Evolutionary conservation across 2,329 filamentous ascomycete species (phyloP).

Genomic region (Alternaria ventricosa): DNA sequence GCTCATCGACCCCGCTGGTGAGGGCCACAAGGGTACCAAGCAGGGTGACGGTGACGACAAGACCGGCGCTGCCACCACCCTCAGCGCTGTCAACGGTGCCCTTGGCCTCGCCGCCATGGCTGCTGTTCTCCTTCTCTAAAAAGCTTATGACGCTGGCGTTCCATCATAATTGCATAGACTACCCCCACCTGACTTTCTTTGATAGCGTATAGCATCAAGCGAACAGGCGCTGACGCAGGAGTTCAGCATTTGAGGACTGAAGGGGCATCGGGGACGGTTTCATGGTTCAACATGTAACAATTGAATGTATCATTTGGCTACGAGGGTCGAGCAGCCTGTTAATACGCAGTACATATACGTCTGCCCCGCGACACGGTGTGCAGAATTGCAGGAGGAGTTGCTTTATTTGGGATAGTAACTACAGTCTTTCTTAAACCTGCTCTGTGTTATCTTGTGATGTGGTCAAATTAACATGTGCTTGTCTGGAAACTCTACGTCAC

Average conservation of each 20-base stretch:
- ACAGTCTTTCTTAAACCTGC: constrained; percentile 34
- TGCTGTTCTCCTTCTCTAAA: constrained; percentile 57
- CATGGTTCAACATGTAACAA: constrained; percentile 41
- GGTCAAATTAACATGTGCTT: background rate
- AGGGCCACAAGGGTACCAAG: constrained; percentile 44
- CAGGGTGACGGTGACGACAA: constrained; percentile 32
- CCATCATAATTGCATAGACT: constrained; percentile 49
- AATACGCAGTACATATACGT: constrained; percentile 41
- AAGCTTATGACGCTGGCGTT: constrained; percentile 46
- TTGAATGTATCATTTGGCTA: constrained; percentile 48
- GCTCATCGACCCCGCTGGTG: constrained; percentile 46
- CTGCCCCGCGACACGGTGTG: constrained; percentile 21
- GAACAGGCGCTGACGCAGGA: constrained; percentile 31
- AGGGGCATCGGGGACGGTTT: constrained; percentile 29
- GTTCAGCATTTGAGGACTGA: constrained; percentile 32
- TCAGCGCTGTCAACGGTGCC: constrained; percentile 51
- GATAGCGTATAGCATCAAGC: constrained; percentile 41
- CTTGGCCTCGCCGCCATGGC: constrained; percentile 56
- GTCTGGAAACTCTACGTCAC: background rate
- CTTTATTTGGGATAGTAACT: constrained; percentile 34
- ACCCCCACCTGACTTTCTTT: constrained; percentile 44
- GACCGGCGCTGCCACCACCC: constrained; percentile 47
- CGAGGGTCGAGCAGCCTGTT: constrained; percentile 39
- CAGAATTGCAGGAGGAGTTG: constrained; percentile 27
- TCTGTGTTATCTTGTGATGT: constrained; percentile 30